Conservation (phyloP, 805 yeast species). For the Metschnikowia sp. region DNA sequence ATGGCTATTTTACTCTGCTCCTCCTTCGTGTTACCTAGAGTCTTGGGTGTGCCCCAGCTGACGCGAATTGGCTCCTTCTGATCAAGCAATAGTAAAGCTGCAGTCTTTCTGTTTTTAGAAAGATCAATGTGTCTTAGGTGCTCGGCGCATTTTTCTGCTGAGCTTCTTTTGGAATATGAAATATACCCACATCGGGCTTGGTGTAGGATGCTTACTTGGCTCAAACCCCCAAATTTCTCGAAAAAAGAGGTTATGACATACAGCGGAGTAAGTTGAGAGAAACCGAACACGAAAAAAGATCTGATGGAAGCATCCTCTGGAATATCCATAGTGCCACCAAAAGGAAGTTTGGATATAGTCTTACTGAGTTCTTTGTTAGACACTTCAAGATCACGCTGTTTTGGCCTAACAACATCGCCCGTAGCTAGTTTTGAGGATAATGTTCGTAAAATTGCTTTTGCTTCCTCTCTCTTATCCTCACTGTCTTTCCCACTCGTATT, state of each 20-base stretch:
- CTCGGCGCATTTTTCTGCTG: constrained; percentile 47
- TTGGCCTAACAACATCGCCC: constrained; percentile 5
- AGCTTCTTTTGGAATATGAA: constrained; percentile 44
- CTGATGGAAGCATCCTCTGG: constrained; percentile 40
- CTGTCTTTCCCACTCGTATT: constrained; percentile 9
- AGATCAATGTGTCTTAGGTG: constrained; percentile 23
- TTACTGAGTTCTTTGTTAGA: constrained; percentile 28
- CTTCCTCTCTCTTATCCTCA: constrained; percentile 26
- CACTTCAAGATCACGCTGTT: constrained; percentile 41
- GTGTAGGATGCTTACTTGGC: constrained; percentile 50
- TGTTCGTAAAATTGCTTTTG: constrained; percentile 50
- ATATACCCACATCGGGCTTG: constrained; percentile 63
- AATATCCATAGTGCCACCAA: constrained; percentile 50
- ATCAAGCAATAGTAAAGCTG: constrained; percentile 33
- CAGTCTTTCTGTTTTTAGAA: constrained; percentile 24
- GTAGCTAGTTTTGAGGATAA: constrained; percentile 35
- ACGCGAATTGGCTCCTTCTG: constrained; percentile 46
- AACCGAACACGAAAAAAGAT: constrained; percentile 73
- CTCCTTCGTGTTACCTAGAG: constrained; percentile 38
- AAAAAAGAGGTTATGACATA: constrained; percentile 54
- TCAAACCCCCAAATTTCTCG: constrained; percentile 43
- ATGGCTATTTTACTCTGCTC: constrained; percentile 48
- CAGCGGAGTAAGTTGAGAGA: constrained; percentile 64
- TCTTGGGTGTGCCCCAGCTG: constrained; percentile 51
- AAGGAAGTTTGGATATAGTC: constrained; percentile 60